Evolutionary conservation across 257 asterid species (phyloP), one percentile per base, ranked within the genome.

Genomic region (Capsicum rhomboideum): DNA sequence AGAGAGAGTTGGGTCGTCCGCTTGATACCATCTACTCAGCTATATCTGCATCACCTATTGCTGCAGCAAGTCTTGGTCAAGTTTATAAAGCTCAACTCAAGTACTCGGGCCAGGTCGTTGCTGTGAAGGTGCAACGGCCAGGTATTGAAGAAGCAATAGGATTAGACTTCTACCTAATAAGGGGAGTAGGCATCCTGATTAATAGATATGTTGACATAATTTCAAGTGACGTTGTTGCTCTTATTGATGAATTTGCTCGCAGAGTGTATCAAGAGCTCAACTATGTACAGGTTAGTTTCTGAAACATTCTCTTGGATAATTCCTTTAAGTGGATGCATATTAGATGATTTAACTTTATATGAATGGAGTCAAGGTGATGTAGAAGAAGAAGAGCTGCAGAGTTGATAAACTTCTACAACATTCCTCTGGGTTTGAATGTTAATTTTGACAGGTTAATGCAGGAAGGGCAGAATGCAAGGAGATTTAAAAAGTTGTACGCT

Each of bases 31-130:
- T 97, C 61, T 95, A 84, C 88, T 93, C 98, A 2, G 89, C 92
- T 63, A 93, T 97, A 90, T 97, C 99, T 75, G 91, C 95, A 84
- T 95, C 98, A 69, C 98, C 99, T 2, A 92, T 97, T 78, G 99
- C 99, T 84, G 99, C 99, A 55, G 99, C 99, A 59, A 97, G 99
- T 89, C 91, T 97, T 37, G 99, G 99, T 74, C 98, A 97, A 91
- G 99, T 97, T 84, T 97, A 97, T 89, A 97, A 97, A 89, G 99
- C 99, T 55, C 92, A 88, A 84, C 87, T 97, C 84, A 97, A 91
- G 90, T 89, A 87, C 90, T 93, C 98, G 13, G 97, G 97, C 26
- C 91, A 93, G 93, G 67, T 90, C 87, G 99, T 97, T 75, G 99
- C 99, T 61, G 99, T 97, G 85, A 95, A 97, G 93, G 99, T 97